Evolutionary conservation across 2,329 filamentous ascomycete species (phyloP).

Genomic region (Diaporthe humulicola): DNA sequence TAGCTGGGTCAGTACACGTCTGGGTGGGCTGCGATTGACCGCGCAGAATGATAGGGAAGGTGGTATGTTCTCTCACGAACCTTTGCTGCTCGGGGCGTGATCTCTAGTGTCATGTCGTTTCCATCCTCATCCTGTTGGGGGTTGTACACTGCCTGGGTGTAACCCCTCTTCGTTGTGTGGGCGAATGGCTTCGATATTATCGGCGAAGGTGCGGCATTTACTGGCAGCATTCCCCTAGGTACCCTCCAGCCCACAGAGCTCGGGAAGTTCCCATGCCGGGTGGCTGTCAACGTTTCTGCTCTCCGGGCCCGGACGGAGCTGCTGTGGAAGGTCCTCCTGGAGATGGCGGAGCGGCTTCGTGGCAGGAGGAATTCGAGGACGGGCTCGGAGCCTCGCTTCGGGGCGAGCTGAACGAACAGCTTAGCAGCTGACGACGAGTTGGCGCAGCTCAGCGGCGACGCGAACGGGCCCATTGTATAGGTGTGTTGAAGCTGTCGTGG

Average conservation of each 20-base stretch:
- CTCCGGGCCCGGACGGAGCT: constrained; percentile 1
- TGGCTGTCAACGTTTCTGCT: not conserved
- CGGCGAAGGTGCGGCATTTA: not conserved
- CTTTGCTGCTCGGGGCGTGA: constrained; percentile 85
- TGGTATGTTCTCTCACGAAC: constrained; percentile 58
- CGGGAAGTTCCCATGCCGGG: not conserved
- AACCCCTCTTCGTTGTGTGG: constrained; percentile 50
- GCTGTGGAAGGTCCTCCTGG: constrained; percentile 39
- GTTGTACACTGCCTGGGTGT: constrained; percentile 72
- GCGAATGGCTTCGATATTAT: constrained; percentile 46
- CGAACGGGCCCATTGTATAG: constrained; percentile 5
- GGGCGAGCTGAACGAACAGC: constrained; percentile 50
- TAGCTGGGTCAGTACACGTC: constrained; percentile 6
- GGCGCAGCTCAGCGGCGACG: constrained; percentile 35
- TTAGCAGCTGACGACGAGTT: constrained; percentile 46
- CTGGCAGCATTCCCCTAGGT: not conserved
- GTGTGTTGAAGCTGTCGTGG: not conserved
- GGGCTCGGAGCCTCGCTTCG: constrained; percentile 42
- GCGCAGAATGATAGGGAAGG: not conserved
- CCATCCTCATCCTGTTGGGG: constrained; percentile 86
- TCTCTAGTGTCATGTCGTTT: constrained; percentile 84
- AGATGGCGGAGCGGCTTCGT: constrained; percentile 21
- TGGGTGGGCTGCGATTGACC: not conserved
- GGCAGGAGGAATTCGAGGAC: constrained; percentile 60
- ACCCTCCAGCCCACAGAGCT: constrained; percentile 1